Percentiles rank a stretch among this genome's conserved stretches.
These are phyloP conservation scores for Cyclotella sp. DNA, from an alignment of 108 stramenopile genomes.

Conservation along the genomic window DNA sequence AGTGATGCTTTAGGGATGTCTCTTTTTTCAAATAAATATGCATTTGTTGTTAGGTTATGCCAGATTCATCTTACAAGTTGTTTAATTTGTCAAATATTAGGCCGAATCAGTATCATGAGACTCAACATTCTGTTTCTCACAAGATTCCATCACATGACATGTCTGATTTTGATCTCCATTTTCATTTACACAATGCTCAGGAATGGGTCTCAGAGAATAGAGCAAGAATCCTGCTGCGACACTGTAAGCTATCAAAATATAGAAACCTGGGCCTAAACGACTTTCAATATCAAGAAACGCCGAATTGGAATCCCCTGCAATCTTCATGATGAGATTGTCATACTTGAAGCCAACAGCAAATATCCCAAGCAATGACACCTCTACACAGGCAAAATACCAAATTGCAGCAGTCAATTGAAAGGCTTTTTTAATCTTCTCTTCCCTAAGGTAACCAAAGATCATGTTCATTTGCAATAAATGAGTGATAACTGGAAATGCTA, in stretches of 20 bases:
- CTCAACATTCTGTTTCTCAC: neutral
- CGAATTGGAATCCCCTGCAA: conserved; percentile 52
- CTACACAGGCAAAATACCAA: conserved; percentile 57
- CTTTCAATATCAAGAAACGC: conserved; percentile 47
- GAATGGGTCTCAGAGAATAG: conserved; percentile 10
- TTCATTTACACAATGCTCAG: too few species aligned
- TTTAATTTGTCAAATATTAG: too few species aligned
- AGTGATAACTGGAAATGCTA: conserved; percentile 48
- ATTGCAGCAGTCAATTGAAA: conserved; percentile 38
- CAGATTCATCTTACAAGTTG: too few species aligned
- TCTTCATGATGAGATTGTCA: conserved; percentile 36
- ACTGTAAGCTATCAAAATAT: conserved; percentile 53
- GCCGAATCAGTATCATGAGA: neutral
- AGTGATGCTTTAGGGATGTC: too few species aligned
- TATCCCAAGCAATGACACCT: conserved; percentile 51
- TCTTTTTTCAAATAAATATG: too few species aligned
- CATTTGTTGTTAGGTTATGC: too few species aligned
- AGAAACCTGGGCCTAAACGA: conserved; percentile 49
- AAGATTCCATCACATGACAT: too few species aligned
- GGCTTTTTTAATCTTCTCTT: conserved; percentile 26
- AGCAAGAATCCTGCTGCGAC: conserved; percentile 52
- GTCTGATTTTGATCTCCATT: too few species aligned
- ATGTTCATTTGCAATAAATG: conserved; percentile 50
- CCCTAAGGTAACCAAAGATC: conserved; percentile 22
- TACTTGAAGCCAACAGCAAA: conserved; percentile 57